Evolutionary conservation across 2,329 filamentous ascomycete genomes (phyloP).

Genomic region (Diaporthe amygdali): DNA sequence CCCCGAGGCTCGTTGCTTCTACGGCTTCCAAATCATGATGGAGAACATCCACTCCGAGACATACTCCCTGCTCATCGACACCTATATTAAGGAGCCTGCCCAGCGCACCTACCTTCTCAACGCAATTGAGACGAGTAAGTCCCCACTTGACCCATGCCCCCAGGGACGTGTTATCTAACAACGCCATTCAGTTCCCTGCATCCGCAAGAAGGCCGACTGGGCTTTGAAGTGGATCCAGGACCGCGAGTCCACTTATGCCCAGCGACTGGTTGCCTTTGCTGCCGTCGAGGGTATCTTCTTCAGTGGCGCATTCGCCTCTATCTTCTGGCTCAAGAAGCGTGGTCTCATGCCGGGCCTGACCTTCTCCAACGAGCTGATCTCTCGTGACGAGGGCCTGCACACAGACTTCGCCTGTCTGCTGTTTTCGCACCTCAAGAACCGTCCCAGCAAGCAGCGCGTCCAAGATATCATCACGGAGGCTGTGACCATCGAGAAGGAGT

Average conservation of each 20-base stretch:
- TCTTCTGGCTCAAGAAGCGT: constrained; percentile 99
- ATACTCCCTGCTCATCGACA: constrained; percentile 98
- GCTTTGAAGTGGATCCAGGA: constrained; percentile 94
- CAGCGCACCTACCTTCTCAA: constrained; percentile 97
- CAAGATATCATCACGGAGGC: constrained; percentile 92
- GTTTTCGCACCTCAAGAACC: constrained; percentile 96
- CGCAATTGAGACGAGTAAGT: constrained; percentile 93
- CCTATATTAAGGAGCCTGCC: constrained; percentile 97
- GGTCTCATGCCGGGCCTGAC: constrained; percentile 98
- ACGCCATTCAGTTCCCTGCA: constrained; percentile 79
- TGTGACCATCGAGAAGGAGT: constrained; percentile 95
- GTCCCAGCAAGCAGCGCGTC: constrained; percentile 81
- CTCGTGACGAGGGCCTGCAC: constrained; percentile 98
- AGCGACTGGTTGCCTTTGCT: constrained; percentile 94
- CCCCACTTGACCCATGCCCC: constrained; percentile 42
- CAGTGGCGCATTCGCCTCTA: constrained; percentile 96
- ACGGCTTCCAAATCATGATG: constrained; percentile 99
- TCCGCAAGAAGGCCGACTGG: constrained; percentile 99
- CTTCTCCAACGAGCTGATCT: constrained; percentile 99
- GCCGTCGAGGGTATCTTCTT: constrained; percentile 99
- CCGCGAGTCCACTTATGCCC: constrained; percentile 91
- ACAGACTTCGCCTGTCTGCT: constrained; percentile 98
- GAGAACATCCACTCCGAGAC: constrained; percentile 99
- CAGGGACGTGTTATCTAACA: constrained; percentile 60
- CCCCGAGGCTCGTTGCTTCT: constrained; percentile 98